A percentile compares a stretch with the other conserved stretches of the same genome.
Evolutionary conservation across 2,329 filamentous ascomycete species (phyloP).

Genomic region (Xylariaceae sp.): DNA sequence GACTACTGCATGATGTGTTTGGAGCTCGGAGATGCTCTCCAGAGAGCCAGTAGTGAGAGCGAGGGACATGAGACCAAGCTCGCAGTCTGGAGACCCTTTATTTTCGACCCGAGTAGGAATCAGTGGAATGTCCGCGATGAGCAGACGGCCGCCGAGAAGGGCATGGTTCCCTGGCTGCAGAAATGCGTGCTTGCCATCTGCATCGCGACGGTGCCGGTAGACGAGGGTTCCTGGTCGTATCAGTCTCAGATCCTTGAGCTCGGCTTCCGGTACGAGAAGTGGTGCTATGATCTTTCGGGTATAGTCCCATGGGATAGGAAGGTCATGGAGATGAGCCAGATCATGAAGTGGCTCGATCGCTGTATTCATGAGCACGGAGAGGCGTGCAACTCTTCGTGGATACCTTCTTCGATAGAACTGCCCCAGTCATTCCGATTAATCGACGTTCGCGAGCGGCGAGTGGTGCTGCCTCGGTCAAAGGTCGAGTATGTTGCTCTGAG

Average conservation of each 20-base stretch:
- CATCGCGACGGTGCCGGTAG: not conserved
- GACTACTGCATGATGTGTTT: slow-evolving; percentile 10
- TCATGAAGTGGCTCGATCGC: slow-evolving; percentile 13
- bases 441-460: slow-evolving; percentile 8
- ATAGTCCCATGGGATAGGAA: slow-evolving; percentile 8
- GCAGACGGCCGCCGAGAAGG: not conserved
- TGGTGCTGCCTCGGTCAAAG: not conserved
- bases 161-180: slow-evolving; percentile 4
- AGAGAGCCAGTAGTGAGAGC: not conserved
- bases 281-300: slow-evolving; percentile 10
- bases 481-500: slow-evolving; percentile 13
- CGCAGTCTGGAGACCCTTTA: slow-evolving; percentile 20
- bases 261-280: slow-evolving; percentile 10
- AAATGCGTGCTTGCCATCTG: slow-evolving; percentile 15
- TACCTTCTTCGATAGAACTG: not conserved
- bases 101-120: not conserved
- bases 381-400: slow-evolving; percentile 3
- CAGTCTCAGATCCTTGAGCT: slow-evolving; percentile 10
- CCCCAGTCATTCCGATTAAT: slow-evolving; percentile 14
- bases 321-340: not conserved
- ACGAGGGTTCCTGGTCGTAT: not conserved
- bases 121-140: slow-evolving; percentile 6
- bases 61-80: not conserved
- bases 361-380: slow-evolving; percentile 13
- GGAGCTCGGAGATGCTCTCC: not conserved